A percentile compares a stretch with the other conserved stretches of the same genome.
These are phyloP conservation scores for Haplosporangium sp. DNA, from an alignment of 371 early-diverging fungal species.

Conservation along the genomic window DNA sequence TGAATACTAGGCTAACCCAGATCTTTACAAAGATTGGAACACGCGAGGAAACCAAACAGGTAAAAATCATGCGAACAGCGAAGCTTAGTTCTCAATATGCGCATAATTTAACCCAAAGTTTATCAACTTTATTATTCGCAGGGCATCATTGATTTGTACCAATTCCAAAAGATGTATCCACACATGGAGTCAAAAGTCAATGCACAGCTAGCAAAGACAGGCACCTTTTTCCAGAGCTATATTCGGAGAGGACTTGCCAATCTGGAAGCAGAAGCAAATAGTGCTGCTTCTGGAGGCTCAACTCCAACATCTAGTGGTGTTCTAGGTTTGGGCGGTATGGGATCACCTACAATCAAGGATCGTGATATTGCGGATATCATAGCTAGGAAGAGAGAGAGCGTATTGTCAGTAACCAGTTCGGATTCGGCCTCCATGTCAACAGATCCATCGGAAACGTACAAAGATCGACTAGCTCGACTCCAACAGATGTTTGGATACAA, in stretches of 20 bases:
- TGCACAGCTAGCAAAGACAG: constrained; percentile 70
- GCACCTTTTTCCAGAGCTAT: constrained; percentile 83
- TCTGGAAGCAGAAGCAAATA: constrained; percentile 70
- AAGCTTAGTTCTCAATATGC: too few species aligned
- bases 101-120: too few species aligned
- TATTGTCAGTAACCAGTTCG: constrained; percentile 20
- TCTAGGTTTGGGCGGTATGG: neutral
- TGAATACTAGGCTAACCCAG: constrained; percentile 67
- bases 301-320: neutral
- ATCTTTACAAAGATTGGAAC: constrained; percentile 83
- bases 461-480: constrained; percentile 63
- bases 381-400: constrained; percentile 42
- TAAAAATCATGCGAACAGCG: constrained; percentile 13
- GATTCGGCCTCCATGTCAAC: constrained; percentile 14
- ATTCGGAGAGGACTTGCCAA: constrained; percentile 77
- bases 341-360: constrained; percentile 24
- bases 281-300: constrained; percentile 33
- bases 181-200: constrained; percentile 72
- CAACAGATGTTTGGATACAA: constrained; percentile 74
- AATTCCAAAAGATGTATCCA: constrained; percentile 79
- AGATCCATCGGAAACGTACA: constrained; percentile 53
- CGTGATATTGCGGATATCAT: constrained; percentile 21
- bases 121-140: constrained; percentile 16
- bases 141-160: constrained; percentile 83
- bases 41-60: constrained; percentile 81